Evolutionary conservation across 192 early-diverging fungal genomes (phyloP).

Genomic region (Coemansia sp.): DNA sequence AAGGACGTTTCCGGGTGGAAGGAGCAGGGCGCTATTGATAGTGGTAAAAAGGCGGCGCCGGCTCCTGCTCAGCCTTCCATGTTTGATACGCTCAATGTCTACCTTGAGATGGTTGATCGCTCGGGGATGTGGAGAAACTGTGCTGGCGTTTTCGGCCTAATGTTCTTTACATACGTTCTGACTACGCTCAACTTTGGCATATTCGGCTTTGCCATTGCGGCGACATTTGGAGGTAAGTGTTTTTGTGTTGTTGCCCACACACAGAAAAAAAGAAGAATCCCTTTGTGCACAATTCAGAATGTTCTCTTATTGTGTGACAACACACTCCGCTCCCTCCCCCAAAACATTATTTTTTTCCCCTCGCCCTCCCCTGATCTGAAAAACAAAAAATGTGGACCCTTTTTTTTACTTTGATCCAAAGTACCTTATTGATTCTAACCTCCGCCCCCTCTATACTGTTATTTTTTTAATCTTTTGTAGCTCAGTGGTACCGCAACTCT

Average conservation of each 20-base stretch:
- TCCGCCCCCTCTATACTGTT: too few species aligned
- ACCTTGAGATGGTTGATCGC: slow-evolving; percentile 57
- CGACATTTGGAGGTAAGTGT: slow-evolving; percentile 60
- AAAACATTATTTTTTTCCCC: neutral
- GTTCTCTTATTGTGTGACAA: neutral
- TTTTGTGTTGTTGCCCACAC: slow-evolving; percentile 1
- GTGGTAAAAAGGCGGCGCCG: slow-evolving; percentile 49
- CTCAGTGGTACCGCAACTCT: slow-evolving; percentile 76
- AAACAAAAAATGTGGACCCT: neutral
- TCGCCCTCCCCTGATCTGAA: neutral
- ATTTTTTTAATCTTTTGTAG: slow-evolving; percentile 36
- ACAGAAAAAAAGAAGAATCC: neutral
- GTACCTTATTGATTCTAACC: slow-evolving; percentile 8
- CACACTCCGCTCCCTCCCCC: neutral
- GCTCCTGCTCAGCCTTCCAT: slow-evolving; percentile 39
- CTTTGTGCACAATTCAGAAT: neutral
- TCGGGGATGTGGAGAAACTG: slow-evolving; percentile 60
- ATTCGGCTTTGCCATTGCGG: slow-evolving; percentile 47
- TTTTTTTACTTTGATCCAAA: neutral
- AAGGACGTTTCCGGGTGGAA: slow-evolving; percentile 53
- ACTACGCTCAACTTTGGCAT: slow-evolving; percentile 55
- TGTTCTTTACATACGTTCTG: slow-evolving; percentile 56
- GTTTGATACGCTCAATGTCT: slow-evolving; percentile 42
- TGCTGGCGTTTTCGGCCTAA: slow-evolving; percentile 56
- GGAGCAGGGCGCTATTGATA: slow-evolving; percentile 54